Base-by-base conservation (phyloP, 2,329 filamentous ascomycete genomes). In the Fusarium sp. region DNA sequence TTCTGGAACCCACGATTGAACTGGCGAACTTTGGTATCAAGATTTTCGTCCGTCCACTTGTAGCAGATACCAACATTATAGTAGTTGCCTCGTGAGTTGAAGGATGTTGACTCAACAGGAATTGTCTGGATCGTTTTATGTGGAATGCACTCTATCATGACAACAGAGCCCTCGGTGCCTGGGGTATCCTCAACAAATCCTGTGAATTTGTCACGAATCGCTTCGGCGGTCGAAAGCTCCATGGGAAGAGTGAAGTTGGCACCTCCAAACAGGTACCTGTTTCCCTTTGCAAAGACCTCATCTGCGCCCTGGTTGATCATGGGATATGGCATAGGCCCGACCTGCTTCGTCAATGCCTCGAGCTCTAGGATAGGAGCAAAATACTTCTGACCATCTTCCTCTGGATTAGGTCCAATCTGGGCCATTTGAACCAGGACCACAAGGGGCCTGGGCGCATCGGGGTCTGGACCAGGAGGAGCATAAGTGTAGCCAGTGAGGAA, bases 191-290 rank as follows among this genome's bases (percentile, higher is more conserved):
- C 70, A 12, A 65, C 33, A 37, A 76, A 75, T 6, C 33, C 56
- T 10, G 53, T 32, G 42, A 76, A 74, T 18, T 55, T 38, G 30
- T 76, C 59, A 3, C 64, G 57, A 23, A 76, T 74, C 6, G 64
- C 32, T 44, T 75, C 67, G 1, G 71, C 74, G 6, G 74, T 75
- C 14, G 73, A 75, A 3, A 75, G 38, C 46, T 71, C 53, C 26
- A 86, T 73, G 0, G 84, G 84, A 7, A 80, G 75, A 10, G 81
- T 79, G 68, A 83, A 83, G 55, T 83, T 85, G 13, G 83, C 77
- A 0, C 84, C 84, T 59, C 85, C 84, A 63, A 83, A 76, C 10
- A 78, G 64, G 53, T 80, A 81, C 7, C 82, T 79, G 46, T 78
- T 79, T 5, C 83, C 79, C n/a, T 81, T 76, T 1, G 77, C 78